A percentile compares a stretch with the other conserved stretches of the same genome.
Conservation (phyloP, 2,329 filamentous ascomycete genomes). For the Sclerotiophoma versabilis region DNA sequence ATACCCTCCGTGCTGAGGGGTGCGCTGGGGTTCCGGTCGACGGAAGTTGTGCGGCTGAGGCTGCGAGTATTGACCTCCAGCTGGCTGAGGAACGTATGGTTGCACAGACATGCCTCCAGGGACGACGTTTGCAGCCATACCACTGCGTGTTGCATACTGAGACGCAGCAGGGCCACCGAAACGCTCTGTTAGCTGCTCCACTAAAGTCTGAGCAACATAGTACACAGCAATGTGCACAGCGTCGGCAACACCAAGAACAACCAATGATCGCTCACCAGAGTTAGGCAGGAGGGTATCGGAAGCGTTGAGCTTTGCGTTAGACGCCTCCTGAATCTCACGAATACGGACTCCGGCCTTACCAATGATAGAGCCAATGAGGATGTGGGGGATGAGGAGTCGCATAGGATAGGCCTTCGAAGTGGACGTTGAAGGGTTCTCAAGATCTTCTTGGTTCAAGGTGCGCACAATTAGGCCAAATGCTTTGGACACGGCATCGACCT, state of each 20-base stretch:
- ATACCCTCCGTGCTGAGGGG: conserved; percentile 76
- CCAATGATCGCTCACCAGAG: conserved; percentile 95
- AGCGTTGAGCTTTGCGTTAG: conserved; percentile 93
- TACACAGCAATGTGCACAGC: conserved; percentile 99
- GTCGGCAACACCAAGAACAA: conserved; percentile 96
- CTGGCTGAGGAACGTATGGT: conserved; percentile 94
- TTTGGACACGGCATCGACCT: conserved; percentile 97
- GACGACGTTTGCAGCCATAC: conserved; percentile 89
- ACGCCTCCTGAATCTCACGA: conserved; percentile 97
- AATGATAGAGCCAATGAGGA: conserved; percentile 98
- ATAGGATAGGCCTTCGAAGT: conserved; percentile 98
- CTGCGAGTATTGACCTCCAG: conserved; percentile 91
- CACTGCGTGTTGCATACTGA: conserved; percentile 95
- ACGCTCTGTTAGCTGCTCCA: conserved; percentile 95
- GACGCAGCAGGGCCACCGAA: conserved; percentile 96
- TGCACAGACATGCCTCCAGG: conserved; percentile 99
- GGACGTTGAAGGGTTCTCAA: conserved; percentile 84
- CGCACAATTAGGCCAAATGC: conserved; percentile 98
- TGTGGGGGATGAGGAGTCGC: conserved; percentile 92
- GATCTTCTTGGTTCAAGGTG: conserved; percentile 94
- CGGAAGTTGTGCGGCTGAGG: conserved; percentile 88
- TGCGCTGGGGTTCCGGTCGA: conserved; percentile 72
- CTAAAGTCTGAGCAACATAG: conserved; percentile 96
- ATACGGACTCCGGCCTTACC: conserved; percentile 96
- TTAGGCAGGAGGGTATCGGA: conserved; percentile 93